phyloP scores from a whole-genome alignment of 805 yeast species.

The Priceomyces castillae region DNA sequence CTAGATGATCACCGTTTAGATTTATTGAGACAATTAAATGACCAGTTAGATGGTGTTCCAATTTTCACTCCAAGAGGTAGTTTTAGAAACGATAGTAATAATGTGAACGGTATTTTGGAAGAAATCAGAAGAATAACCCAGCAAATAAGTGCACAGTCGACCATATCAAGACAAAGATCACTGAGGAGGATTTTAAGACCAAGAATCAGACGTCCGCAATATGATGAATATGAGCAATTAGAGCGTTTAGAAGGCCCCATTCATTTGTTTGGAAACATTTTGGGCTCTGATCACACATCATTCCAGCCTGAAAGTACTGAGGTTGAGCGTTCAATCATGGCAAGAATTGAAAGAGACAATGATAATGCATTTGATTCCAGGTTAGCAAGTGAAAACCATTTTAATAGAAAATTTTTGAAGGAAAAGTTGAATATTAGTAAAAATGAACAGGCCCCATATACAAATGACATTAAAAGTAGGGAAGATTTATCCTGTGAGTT shows the following conservation, averaged over 20 bases:
- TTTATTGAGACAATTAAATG: slow-evolving; percentile 5
- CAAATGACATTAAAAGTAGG: slow-evolving; percentile 25
- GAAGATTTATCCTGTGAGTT: slow-evolving; percentile 45
- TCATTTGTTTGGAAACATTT: slow-evolving; percentile 8
- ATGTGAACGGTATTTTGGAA: slow-evolving; percentile 1
- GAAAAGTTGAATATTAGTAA: slow-evolving; percentile 27
- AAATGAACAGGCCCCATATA: slow-evolving; percentile 26
- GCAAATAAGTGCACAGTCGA: slow-evolving; percentile 1
- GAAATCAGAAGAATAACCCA: slow-evolving; percentile 5
- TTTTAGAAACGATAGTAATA: neutral
- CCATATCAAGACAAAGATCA: slow-evolving; percentile 1
- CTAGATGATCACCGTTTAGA: slow-evolving; percentile 2
- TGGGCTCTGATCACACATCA: slow-evolving; percentile 1
- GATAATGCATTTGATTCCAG: slow-evolving; percentile 34
- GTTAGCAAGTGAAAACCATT: slow-evolving; percentile 28
- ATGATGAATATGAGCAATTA: slow-evolving; percentile 3
- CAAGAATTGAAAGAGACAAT: slow-evolving; percentile 39
- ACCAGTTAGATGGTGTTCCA: slow-evolving; percentile 5
- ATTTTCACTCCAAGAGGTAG: slow-evolving; percentile 7
- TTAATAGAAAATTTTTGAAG: slow-evolving; percentile 26
- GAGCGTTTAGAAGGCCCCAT: slow-evolving; percentile 8
- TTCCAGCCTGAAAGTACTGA: slow-evolving; percentile 8
- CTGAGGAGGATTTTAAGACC: slow-evolving; percentile 5
- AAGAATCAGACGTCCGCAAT: slow-evolving; percentile 3
- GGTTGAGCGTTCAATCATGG: slow-evolving; percentile 33